Evolutionary conservation across 257 asterid genomes (phyloP), one percentile per base, ranked within the genome.

Genomic region (Penstemon eatonii): DNA sequence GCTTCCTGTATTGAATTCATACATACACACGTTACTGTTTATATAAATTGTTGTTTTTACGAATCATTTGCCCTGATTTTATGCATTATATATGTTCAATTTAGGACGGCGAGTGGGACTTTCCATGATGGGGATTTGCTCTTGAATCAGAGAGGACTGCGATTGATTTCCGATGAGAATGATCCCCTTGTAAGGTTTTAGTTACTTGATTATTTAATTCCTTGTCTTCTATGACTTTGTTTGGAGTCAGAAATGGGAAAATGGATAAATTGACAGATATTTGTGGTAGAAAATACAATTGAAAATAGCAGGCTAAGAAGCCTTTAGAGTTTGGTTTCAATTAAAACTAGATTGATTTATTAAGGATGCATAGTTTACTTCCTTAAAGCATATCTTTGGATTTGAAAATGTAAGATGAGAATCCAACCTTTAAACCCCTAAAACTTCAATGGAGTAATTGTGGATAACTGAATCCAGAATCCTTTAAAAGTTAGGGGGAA

Each of bases 81-180:
- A 25, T 54, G 36, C 36, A 37, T 56, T 50, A 72, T 4, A 38
- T 58, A 67, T 49, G 45, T 53, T 70, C n/a, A 76, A 69, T 68
- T 78, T 74, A 93, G 99, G 79, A 93, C 97, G 59, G 95, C 96
- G 0, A 93, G 99, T 65, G 97, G 99, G 68, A 93, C 99, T 8
- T 93, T 93, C 82, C 95, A 87, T 65, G 96, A 93, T 49, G 97
- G 99, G 12, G 96, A 87, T 84, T 77, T 93, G 49, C 81, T 87
- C 56, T 78, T 93, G 73, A 93, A 93, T 70, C 92, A 79, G 68
- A 88, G 82, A 75, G 99, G 99, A 44, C 79, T 93, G 77, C 89
- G 96, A 15, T 75, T 93, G 44, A 76, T 86, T 75, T 87, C 99
- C 0, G 86, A 80, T 47, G 95, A 88, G 63, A 81, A 76, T 50